These are phyloP conservation scores for Cercophora scortea DNA, from an alignment of 495 filamentous ascomycete genomes.

Conservation along the genomic window DNA sequence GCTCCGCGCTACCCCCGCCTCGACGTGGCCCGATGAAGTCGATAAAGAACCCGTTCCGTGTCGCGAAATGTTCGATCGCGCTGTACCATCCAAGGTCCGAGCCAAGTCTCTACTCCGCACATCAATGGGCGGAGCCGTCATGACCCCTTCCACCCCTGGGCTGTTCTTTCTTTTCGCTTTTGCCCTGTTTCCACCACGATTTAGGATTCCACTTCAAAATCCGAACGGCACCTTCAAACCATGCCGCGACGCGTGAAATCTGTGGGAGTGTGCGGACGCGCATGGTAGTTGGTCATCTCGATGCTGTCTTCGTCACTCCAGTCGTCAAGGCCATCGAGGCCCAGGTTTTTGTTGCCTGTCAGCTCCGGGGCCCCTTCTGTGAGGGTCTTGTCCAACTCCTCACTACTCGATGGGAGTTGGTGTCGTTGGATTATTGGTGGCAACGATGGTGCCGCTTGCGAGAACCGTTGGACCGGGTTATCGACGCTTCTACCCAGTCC, in stretches of 20 bases:
- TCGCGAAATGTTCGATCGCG: no score
- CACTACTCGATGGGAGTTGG: neutral
- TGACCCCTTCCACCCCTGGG: no score
- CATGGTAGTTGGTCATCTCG: slow-evolving; percentile 16
- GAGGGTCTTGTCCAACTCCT: slow-evolving; percentile 4
- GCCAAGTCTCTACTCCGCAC: no score
- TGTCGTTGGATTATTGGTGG: neutral
- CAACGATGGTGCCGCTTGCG: neutral
- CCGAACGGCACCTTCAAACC: neutral
- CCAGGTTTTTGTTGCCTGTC: no score
- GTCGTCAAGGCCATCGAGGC: neutral
- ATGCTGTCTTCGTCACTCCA: slow-evolving; percentile 12
- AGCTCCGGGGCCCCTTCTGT: slow-evolving; percentile 5
- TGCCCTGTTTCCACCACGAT: neutral
- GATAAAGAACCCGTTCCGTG: no score
- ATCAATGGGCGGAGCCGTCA: no score
- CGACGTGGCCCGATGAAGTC: no score
- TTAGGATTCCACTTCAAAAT: neutral
- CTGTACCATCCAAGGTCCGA: no score
- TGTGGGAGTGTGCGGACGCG: slow-evolving; percentile 6
- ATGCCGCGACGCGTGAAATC: slow-evolving; percentile 9
- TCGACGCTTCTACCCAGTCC: neutral
- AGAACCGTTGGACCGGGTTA: neutral
- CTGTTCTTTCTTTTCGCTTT: no score
- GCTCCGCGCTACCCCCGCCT: no score